These are phyloP conservation scores for Fusarium agapanthi DNA, from an alignment of 2,329 filamentous ascomycete species.

Conservation along the genomic window DNA sequence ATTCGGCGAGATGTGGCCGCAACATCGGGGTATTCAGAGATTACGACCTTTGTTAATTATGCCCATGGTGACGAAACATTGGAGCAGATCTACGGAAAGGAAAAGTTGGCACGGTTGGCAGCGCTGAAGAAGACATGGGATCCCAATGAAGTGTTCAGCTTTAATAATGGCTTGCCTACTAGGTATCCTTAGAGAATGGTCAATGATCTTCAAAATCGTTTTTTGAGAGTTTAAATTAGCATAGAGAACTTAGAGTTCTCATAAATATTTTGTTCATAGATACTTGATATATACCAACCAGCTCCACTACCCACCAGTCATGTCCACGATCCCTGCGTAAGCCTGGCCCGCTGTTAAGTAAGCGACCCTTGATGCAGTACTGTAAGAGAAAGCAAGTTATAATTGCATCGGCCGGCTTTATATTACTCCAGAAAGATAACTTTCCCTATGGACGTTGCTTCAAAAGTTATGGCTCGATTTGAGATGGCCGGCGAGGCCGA, in stretches of 20 bases:
- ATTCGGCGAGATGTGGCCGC: background rate
- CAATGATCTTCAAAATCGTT: fast-evolving
- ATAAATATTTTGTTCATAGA: fast-evolving
- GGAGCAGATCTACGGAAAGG: background rate
- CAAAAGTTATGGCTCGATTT: fast-evolving
- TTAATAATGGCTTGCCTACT: background rate
- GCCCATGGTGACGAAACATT: background rate
- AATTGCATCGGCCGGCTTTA: fast-evolving
- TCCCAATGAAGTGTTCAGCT: background rate
- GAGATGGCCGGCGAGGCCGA: background rate
- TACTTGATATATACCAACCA: background rate
- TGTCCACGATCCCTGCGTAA: too few relatives aligned
- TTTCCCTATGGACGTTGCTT: fast-evolving
- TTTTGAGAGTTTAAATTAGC: fast-evolving
- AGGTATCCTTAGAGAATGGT: background rate
- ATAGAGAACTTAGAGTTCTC: too few relatives aligned
- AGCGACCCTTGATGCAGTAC: background rate
- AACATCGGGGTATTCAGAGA: background rate
- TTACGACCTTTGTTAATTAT: background rate
- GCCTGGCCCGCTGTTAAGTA: background rate
- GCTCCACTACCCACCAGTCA: fast-evolving
- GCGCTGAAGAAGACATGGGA: background rate
- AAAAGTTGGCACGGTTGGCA: fast-evolving
- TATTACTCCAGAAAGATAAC: fast-evolving
- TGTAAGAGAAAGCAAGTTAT: fast-evolving